phyloP scores from a whole-genome alignment of 352 stramenopile genomes.

The Phytophthora vignae region DNA sequence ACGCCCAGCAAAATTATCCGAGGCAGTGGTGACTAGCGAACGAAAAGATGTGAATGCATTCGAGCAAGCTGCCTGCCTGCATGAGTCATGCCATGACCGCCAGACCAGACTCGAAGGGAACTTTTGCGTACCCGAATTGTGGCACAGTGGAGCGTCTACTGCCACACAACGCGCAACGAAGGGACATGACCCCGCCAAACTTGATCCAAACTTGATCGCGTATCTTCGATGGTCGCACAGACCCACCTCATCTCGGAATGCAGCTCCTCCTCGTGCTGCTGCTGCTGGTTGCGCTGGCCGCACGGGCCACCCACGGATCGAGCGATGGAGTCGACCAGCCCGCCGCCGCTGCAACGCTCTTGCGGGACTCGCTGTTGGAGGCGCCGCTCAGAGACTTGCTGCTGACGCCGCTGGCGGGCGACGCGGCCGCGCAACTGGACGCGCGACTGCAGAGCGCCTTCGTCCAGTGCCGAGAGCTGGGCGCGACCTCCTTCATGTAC shows the following conservation, averaged over 20 bases:
- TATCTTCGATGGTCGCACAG: conserved; percentile 31
- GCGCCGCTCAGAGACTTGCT: conserved; percentile 38
- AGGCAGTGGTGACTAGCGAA: background rate
- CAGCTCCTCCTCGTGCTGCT: background rate
- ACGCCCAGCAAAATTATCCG: background rate
- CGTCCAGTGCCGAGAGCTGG: conserved; percentile 43
- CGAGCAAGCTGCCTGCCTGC: background rate
- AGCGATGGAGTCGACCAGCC: background rate
- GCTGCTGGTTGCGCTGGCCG: conserved; percentile 2
- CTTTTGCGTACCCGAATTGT: background rate
- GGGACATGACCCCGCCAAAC: too few species aligned
- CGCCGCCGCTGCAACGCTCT: conserved; percentile 1
- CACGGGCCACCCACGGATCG: background rate
- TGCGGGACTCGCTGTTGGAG: conserved; percentile 37
- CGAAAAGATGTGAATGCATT: background rate
- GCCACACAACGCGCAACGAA: background rate
- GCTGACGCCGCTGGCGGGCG: conserved; percentile 23
- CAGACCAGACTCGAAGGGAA: too few species aligned
- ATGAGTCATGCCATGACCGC: too few species aligned
- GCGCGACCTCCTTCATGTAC: conserved; percentile 30
- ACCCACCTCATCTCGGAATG: background rate
- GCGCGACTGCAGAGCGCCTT: conserved; percentile 41
- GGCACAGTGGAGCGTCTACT: background rate
- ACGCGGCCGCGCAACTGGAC: conserved; percentile 31
- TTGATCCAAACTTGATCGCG: background rate